Percentiles rank a stretch among this genome's conserved stretches.
Conservation (phyloP, 345 rosid species). For the Moricandia moricandioides region DNA sequence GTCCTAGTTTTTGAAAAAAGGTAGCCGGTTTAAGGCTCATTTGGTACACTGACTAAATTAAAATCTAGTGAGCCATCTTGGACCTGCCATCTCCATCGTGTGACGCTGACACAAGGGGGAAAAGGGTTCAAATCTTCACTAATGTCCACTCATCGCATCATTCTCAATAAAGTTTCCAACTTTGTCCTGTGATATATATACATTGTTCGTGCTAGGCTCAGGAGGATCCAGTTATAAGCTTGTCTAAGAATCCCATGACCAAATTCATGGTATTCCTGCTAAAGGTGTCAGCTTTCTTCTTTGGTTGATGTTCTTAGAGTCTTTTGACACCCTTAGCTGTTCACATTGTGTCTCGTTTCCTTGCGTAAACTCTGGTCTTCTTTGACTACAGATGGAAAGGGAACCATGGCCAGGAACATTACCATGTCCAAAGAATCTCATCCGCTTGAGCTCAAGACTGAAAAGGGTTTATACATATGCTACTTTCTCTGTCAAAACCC, state of each 20-base stretch:
- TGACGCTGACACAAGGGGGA: slow-evolving; percentile 49
- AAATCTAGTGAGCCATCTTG: background rate
- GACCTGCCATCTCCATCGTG: background rate
- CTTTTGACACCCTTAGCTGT: background rate
- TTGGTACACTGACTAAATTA: background rate
- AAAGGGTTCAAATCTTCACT: slow-evolving; percentile 54
- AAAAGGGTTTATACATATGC: slow-evolving; percentile 44
- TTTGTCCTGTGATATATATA: background rate
- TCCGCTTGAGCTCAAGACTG: slow-evolving; percentile 59
- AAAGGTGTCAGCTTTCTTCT: slow-evolving; percentile 38
- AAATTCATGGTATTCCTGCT: slow-evolving; percentile 29
- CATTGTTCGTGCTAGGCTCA: slow-evolving; percentile 22
- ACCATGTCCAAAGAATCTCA: slow-evolving; percentile 46
- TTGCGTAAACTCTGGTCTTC: background rate
- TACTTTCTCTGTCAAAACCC: background rate
- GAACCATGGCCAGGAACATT: slow-evolving; percentile 47
- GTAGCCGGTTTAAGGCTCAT: background rate
- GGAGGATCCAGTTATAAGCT: slow-evolving; percentile 22
- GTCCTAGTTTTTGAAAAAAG: background rate
- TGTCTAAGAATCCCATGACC: slow-evolving; percentile 39
- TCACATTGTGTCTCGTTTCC: background rate
- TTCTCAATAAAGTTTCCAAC: background rate
- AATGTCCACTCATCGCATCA: slow-evolving; percentile 35
- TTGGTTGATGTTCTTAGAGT: background rate
- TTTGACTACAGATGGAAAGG: slow-evolving; percentile 51